Percentiles rank a stretch among this genome's conserved stretches.
phyloP scores from a whole-genome alignment of 1,284 basidiomycete genomes.

The Cystobasidium sp. region DNA sequence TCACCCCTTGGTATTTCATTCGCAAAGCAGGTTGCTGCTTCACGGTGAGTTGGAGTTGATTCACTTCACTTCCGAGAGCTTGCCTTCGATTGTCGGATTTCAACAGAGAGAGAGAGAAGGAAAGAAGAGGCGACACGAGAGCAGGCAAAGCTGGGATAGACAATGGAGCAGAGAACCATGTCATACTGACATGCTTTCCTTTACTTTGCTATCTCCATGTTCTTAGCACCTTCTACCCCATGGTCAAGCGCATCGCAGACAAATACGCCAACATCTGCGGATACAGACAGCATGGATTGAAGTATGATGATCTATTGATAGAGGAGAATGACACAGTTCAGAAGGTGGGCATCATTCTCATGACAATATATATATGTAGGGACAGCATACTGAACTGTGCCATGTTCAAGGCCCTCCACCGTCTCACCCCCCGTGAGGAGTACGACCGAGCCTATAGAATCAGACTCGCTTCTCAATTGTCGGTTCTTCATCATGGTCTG shows the following conservation, averaged over 20 bases:
- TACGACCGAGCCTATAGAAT: conserved; percentile 94
- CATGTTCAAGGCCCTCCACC: conserved; percentile 68
- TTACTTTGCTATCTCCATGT: background rate
- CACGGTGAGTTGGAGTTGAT: conserved; percentile 16
- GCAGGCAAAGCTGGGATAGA: no score
- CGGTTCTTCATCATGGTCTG: conserved; percentile 78
- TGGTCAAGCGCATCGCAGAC: conserved; percentile 77
- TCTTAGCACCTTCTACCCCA: conserved; percentile 62
- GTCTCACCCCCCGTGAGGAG: conserved; percentile 75
- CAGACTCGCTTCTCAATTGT: conserved; percentile 79
- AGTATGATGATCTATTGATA: conserved; percentile 91
- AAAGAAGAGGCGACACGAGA: no score
- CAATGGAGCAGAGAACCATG: background rate
- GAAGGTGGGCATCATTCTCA: conserved; percentile 64
- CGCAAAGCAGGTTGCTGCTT: conserved; percentile 32
- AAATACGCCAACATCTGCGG: conserved; percentile 83
- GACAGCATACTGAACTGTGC: background rate
- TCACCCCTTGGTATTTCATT: conserved; percentile 31
- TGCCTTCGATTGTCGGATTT: background rate
- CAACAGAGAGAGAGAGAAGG: background rate
- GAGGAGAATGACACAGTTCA: conserved; percentile 86
- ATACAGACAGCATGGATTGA: conserved; percentile 86
- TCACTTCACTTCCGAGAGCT: background rate
- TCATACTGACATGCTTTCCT: background rate
- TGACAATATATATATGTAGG: background rate